A percentile compares a stretch with the other conserved stretches of the same genome.
Evolutionary conservation across 495 filamentous ascomycete species (phyloP).

Genomic region (Neurospora sp.): DNA sequence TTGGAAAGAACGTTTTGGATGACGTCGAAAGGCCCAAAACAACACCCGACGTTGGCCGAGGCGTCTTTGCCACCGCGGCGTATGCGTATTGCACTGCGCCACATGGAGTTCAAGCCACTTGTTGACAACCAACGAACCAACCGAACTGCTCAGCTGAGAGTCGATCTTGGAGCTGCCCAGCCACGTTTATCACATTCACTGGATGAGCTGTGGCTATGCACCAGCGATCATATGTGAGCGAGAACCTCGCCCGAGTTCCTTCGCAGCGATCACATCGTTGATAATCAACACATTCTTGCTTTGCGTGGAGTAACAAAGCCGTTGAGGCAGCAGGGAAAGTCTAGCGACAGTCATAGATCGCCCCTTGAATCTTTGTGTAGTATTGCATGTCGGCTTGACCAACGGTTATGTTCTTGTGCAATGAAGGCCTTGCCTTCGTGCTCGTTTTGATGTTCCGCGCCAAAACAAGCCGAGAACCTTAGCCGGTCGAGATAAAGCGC

Average conservation of each 20-base stretch:
- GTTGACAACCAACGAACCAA: background rate
- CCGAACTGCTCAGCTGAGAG: background rate
- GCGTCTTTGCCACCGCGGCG: background rate
- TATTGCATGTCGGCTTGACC: background rate
- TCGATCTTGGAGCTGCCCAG: background rate
- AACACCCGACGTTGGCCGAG: background rate
- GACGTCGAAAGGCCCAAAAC: background rate
- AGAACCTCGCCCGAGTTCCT: background rate
- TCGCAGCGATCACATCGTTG: background rate
- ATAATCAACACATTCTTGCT: background rate
- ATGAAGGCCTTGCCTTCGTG: slow-evolving; percentile 9
- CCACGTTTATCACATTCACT: background rate
- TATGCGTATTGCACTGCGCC: background rate
- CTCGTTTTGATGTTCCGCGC: slow-evolving; percentile 5
- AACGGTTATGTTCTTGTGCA: background rate
- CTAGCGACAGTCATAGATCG: slow-evolving; percentile 4
- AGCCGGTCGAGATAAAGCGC: no score
- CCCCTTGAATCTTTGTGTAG: background rate
- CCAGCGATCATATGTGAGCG: background rate
- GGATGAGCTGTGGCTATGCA: background rate
- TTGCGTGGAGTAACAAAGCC: slow-evolving; percentile 6
- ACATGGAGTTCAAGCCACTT: background rate
- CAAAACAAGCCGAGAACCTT: background rate
- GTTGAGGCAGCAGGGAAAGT: slow-evolving; percentile 15
- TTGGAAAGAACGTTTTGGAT: background rate